Conservation (phyloP, 495 filamentous ascomycete genomes). For the Melanomma pulvis-pyrius region DNA sequence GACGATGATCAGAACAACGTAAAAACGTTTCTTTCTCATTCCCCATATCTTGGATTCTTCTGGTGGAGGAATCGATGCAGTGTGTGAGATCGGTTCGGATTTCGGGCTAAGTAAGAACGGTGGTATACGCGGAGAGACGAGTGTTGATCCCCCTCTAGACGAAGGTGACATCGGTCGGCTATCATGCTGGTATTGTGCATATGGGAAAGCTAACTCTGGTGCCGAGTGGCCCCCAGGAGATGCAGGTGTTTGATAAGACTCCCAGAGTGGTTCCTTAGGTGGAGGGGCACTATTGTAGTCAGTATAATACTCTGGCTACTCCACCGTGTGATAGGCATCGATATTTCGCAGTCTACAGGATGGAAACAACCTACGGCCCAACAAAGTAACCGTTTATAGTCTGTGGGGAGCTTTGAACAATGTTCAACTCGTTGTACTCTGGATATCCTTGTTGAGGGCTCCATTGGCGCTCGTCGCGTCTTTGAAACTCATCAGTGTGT, state of each 20-base stretch:
- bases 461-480: background rate
- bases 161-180: conserved; percentile 1
- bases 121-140: background rate
- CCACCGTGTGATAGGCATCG: background rate
- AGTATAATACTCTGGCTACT: background rate
- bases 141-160: background rate
- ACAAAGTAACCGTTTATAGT: background rate
- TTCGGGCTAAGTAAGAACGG: background rate
- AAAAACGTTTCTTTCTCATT: background rate
- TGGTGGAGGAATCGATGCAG: background rate
- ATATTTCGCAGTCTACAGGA: background rate
- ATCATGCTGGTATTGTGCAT: background rate
- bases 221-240: background rate
- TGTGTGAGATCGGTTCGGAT: background rate
- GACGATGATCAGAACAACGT: background rate
- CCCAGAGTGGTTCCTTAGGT: background rate
- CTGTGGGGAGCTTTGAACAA: background rate
- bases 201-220: background rate
- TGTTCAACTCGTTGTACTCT: background rate
- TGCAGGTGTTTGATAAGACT: background rate
- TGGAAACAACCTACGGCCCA: background rate
- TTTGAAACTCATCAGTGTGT: background rate
- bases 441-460: conserved; percentile 5
- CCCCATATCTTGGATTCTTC: background rate
- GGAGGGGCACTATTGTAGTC: background rate